Conservation (phyloP, 192 early-diverging fungal species). For the Backusella westeae region DNA sequence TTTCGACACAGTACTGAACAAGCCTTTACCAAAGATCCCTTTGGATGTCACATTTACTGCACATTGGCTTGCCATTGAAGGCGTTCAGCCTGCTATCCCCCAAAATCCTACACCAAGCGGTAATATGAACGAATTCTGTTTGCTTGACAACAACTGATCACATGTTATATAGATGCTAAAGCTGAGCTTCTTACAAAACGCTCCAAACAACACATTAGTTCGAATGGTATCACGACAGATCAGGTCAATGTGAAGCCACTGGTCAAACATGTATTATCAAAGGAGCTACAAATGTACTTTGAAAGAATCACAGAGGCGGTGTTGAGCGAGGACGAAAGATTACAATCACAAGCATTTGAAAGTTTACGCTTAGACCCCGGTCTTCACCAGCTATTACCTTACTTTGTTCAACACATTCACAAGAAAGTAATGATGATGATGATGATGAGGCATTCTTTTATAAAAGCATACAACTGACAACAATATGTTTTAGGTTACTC, state of each 20-base stretch:
- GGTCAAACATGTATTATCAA: slow-evolving; percentile 89
- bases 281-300: slow-evolving; percentile 93
- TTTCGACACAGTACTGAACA: slow-evolving; percentile 83
- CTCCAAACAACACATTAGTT: slow-evolving; percentile 30
- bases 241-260: slow-evolving; percentile 62
- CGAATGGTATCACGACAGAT: slow-evolving; percentile 24
- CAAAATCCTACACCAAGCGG: slow-evolving; percentile 88
- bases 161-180: slow-evolving; percentile 43
- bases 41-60: slow-evolving; percentile 86
- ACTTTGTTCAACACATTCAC: slow-evolving; percentile 91
- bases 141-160: neutral
- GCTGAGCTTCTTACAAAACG: slow-evolving; percentile 49
- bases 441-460: neutral
- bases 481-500: slow-evolving; percentile 55
- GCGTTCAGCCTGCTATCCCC: slow-evolving; percentile 95
- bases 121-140: slow-evolving; percentile 9
- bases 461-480: neutral
- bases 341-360: slow-evolving; percentile 77
- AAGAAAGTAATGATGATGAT: slow-evolving; percentile 55
- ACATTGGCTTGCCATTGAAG: slow-evolving; percentile 99
- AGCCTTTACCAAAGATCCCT: slow-evolving; percentile 87
- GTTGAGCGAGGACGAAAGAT: slow-evolving; percentile 57
- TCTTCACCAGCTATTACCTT: slow-evolving; percentile 91
- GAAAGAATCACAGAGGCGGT: slow-evolving; percentile 86
- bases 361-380: slow-evolving; percentile 88